phyloP scores from a whole-genome alignment of 2,329 filamentous ascomycete species.

The Leptographium radiaticola region DNA sequence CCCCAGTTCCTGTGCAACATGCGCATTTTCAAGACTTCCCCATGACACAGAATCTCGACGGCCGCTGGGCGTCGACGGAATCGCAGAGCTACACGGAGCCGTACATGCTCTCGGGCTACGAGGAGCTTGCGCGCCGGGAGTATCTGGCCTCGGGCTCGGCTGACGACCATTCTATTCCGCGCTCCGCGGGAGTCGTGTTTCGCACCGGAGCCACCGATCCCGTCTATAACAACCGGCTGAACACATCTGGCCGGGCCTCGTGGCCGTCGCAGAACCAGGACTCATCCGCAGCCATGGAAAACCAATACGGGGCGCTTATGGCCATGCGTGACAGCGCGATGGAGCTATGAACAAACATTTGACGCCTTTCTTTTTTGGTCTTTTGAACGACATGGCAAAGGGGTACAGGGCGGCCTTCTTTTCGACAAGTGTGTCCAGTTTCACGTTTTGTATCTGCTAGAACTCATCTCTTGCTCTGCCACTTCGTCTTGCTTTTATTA shows the following conservation, averaged over 20 bases:
- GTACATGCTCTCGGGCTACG: conserved; percentile 76
- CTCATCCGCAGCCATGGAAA: conserved; percentile 54
- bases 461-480: neutral
- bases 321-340: conserved; percentile 11
- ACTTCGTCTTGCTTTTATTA: neutral
- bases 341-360: conserved; percentile 5
- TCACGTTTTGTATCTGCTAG: no score
- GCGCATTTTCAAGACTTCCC: conserved; percentile 13
- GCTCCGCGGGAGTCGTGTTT: conserved; percentile 22
- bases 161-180: conserved; percentile 7
- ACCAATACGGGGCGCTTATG: conserved; percentile 50
- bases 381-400: no score
- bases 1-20: conserved; percentile 19
- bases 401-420: no score
- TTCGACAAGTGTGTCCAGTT: no score
- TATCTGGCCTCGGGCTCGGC: conserved; percentile 29
- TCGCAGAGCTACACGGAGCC: conserved; percentile 49
- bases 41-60: conserved; percentile 36
- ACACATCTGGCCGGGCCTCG: conserved; percentile 16
- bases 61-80: conserved; percentile 32
- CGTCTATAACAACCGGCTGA: conserved; percentile 39
- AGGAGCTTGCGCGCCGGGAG: conserved; percentile 51
- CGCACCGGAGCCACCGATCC: conserved; percentile 53
- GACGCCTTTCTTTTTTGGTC: no score
- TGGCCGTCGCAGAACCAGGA: conserved; percentile 34